Evolutionary conservation across 805 yeast genomes (phyloP), one percentile per base, ranked within the genome.

Genomic region (Helenozyma rhizophorensis): DNA sequence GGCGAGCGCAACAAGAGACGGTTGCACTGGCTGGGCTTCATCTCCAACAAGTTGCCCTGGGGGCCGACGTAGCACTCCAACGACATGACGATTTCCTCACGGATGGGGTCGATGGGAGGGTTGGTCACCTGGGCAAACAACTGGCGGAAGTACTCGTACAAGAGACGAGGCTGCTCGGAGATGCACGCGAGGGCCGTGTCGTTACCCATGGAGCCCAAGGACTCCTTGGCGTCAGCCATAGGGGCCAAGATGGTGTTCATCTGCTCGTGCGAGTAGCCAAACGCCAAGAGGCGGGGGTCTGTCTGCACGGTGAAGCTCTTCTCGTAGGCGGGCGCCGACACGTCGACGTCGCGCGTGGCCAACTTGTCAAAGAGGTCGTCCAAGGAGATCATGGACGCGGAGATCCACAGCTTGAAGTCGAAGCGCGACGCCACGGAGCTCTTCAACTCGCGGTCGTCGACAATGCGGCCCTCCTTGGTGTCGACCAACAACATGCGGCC

Each of bases 141-240:
- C 61, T 90, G 95, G 53, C 95, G 80, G 72, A 90, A 93, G 66
- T 90, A 90, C 54, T 93, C 98, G 60, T 84, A 90, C 43, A 87
- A 68, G 42, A 93, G 65, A 47, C 81, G 82, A 26, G 98, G 97
- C 62, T 88, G 95, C 56, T 85, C 90, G 23, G 95, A 82, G 48
- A 90, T 67, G 64, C 98, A 93, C 0, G 97, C 97, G 45, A 90
- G 70, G 9, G 97, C 95, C 32, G 93, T 79, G 56, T 90, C 98
- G 56, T 90, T 90, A 71, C 98, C 98, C 98, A 90, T 90, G 13
- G 97, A 89, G 12, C 98, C 97, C 33, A 90, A 72, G 9, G 97
- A 88, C 65, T 90, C 98, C 56, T 89, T 90, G 40, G 90, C 96
- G 47, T 78, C 82, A 25, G 95, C 97, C 98, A 90, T 93, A 42